Evolutionary conservation across 106 monocot genomes (phyloP).

Genomic region (Apostasia ramifera): DNA sequence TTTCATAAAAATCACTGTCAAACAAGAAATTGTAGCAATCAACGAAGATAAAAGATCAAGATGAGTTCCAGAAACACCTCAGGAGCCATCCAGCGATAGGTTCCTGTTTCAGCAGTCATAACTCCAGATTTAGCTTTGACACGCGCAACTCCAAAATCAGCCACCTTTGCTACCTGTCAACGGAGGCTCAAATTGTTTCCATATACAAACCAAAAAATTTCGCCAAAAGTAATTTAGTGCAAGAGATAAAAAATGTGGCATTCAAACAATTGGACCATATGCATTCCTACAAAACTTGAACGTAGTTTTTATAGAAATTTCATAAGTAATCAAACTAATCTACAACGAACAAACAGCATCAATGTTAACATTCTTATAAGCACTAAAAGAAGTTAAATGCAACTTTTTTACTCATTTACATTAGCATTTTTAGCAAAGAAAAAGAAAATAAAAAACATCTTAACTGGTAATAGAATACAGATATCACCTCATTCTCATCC

Average conservation of each 20-base stretch:
- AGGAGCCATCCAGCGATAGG: slow-evolving; percentile 98
- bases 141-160: slow-evolving; percentile 93
- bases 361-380: too few relatives aligned
- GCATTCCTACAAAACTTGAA: too few relatives aligned
- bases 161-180: slow-evolving; percentile 83
- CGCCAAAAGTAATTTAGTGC: too few relatives aligned
- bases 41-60: not conserved
- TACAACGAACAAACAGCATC: too few relatives aligned
- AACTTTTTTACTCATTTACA: too few relatives aligned
- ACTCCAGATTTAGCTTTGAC: slow-evolving; percentile 84
- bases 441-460: not conserved
- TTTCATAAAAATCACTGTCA: not conserved
- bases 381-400: too few relatives aligned
- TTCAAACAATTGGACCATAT: too few relatives aligned
- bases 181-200: not conserved
- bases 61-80: slow-evolving; percentile 42
- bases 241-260: too few relatives aligned
- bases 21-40: too few relatives aligned
- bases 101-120: slow-evolving; percentile 99
- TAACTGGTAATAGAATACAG: not conserved
- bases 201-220: not conserved
- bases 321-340: too few relatives aligned
- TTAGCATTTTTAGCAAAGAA: too few relatives aligned
- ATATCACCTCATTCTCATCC: slow-evolving; percentile 86
- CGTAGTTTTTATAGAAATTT: too few relatives aligned